phyloP scores from a whole-genome alignment of 352 stramenopile genomes.

The Pythium dissimile region DNA sequence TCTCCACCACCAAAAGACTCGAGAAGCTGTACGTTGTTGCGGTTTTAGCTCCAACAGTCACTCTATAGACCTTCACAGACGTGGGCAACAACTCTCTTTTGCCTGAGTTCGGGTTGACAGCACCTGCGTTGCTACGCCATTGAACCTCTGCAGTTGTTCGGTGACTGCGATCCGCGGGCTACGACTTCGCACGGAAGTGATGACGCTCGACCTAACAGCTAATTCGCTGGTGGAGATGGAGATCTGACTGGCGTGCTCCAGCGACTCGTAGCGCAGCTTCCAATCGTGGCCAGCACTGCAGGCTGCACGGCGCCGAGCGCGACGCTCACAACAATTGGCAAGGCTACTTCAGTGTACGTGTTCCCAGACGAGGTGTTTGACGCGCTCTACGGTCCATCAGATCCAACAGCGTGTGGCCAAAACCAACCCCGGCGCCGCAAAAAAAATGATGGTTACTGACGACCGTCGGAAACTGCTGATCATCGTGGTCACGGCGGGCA shows the following conservation, averaged over 20 bases:
- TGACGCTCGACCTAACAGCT: constrained; percentile 1
- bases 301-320: constrained; percentile 5
- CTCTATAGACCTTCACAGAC: background rate
- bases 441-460: background rate
- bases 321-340: background rate
- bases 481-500: background rate
- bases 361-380: constrained; percentile 15
- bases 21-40: no score
- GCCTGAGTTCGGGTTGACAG: background rate
- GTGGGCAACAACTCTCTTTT: constrained; percentile 8
- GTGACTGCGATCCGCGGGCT: constrained; percentile 1
- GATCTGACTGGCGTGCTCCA: constrained; percentile 1
- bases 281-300: background rate
- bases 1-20: no score
- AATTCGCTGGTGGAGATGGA: constrained; percentile 13
- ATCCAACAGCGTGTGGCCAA: background rate
- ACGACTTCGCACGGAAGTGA: background rate
- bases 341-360: constrained; percentile 4
- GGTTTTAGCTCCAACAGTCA: no score
- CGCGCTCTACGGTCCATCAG: background rate
- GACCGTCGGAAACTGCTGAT: constrained; percentile 1
- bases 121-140: background rate
- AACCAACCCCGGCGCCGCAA: background rate
- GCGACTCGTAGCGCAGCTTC: background rate
- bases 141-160: constrained; percentile 6